A percentile compares a stretch with the other conserved stretches of the same genome.
These are phyloP conservation scores for Microbotryomycetes sp. DNA, from an alignment of 1,284 basidiomycete genomes.

Conservation along the genomic window DNA sequence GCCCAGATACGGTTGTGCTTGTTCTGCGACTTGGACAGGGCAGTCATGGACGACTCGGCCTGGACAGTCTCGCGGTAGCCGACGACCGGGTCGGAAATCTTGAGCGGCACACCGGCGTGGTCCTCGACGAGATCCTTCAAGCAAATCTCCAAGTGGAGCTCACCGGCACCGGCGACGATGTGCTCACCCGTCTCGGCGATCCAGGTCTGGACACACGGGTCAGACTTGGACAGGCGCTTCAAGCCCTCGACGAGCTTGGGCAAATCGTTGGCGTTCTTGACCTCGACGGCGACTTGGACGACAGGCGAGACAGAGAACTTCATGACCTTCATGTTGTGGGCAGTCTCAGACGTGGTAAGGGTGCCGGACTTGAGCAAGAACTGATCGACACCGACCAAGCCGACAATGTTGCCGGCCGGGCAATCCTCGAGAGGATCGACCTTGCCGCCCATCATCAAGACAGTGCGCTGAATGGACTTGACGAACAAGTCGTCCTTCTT, in stretches of 20 bases:
- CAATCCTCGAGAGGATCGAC: constrained; percentile 99
- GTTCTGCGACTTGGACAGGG: constrained; percentile 99
- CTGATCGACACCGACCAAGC: constrained; percentile 99
- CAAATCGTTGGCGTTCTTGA: constrained; percentile 98
- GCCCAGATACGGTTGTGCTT: constrained; percentile 99
- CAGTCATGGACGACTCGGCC: constrained; percentile 89
- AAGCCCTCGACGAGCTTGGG: constrained; percentile 99
- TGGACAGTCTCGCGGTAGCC: constrained; percentile 98
- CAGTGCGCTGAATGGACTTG: constrained; percentile 98
- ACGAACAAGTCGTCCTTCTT: constrained; percentile 98
- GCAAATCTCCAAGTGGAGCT: constrained; percentile 98
- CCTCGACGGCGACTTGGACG: constrained; percentile 98
- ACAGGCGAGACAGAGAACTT: constrained; percentile 99
- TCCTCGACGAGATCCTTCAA: constrained; percentile 99
- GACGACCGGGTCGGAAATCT: constrained; percentile 98
- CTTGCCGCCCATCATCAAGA: constrained; percentile 99
- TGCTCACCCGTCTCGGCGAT: constrained; percentile 91
- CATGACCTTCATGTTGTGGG: constrained; percentile 99
- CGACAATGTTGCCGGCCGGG: constrained; percentile 96
- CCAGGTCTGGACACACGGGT: constrained; percentile 97
- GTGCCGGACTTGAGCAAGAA: constrained; percentile 99
- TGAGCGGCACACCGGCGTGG: constrained; percentile 98
- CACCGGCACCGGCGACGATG: constrained; percentile 98
- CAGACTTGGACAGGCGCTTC: constrained; percentile 99
- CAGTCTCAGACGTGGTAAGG: constrained; percentile 93